Percentiles rank a stretch among this genome's conserved stretches.
phyloP scores from a whole-genome alignment of 768 basidiomycete genomes.

The Naematelia aurantialba region DNA sequence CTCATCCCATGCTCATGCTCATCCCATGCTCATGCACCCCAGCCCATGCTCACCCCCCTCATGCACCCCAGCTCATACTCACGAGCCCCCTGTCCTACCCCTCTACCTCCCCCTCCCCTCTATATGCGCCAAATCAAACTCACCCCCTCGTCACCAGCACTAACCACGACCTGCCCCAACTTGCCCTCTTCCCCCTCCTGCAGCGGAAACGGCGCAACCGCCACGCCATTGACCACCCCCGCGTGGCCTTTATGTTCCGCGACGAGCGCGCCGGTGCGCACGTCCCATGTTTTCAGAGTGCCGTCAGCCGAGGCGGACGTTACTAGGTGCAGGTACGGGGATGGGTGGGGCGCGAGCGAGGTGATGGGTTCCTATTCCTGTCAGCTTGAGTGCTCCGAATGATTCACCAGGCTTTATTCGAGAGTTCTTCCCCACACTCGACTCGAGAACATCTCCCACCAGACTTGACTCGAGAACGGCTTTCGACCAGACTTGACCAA shows the following conservation, averaged over 20 bases:
- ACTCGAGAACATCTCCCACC: no score
- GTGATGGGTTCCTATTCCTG: conserved; percentile 78
- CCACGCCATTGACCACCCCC: conserved; percentile 69
- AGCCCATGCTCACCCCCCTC: no score
- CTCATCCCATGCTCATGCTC: no score
- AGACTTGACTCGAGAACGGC: no score
- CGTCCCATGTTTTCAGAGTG: conserved; percentile 87
- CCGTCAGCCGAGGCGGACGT: conserved; percentile 84
- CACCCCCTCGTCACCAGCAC: conserved; percentile 83
- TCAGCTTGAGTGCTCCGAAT: neutral
- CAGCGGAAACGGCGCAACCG: conserved; percentile 57
- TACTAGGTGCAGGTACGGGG: conserved; percentile 70
- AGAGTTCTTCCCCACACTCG: conserved; percentile 5
- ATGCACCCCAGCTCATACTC: no score
- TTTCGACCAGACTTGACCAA: no score
- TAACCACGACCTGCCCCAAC: conserved; percentile 68
- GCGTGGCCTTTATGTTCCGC: conserved; percentile 79
- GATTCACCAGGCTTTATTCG: no score
- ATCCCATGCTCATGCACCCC: no score
- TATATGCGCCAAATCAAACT: conserved; percentile 66
- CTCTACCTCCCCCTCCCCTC: no score
- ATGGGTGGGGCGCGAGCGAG: conserved; percentile 66
- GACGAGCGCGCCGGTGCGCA: conserved; percentile 71
- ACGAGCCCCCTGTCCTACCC: no score
- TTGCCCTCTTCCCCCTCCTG: conserved; percentile 22